Evolutionary conservation across 2,329 filamentous ascomycete genomes (phyloP).

Genomic region (Diaporthe eres): DNA sequence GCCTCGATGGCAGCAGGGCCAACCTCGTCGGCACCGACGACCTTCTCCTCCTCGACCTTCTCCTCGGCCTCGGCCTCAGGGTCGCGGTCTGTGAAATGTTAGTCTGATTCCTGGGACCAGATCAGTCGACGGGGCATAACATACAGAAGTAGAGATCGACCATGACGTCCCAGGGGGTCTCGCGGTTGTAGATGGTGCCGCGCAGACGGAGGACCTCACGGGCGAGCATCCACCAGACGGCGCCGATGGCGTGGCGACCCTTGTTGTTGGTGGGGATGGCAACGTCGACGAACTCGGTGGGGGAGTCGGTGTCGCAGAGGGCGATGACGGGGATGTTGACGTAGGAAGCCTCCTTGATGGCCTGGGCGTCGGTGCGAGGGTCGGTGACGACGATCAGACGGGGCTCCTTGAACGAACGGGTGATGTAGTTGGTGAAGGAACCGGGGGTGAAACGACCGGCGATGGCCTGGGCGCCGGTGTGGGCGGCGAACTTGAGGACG

Average conservation of each 20-base stretch:
- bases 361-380: conserved; percentile 99
- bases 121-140: conserved; percentile 49
- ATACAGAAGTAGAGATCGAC: conserved; percentile 99
- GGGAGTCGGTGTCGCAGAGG: conserved; percentile 98
- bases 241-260: conserved; percentile 98
- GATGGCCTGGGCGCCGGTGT: conserved; percentile 98
- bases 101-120: conserved; percentile 32
- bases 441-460: conserved; percentile 99
- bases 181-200: conserved; percentile 94
- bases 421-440: conserved; percentile 99
- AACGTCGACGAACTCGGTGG: conserved; percentile 99
- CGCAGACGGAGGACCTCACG: conserved; percentile 99
- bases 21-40: conserved; percentile 86
- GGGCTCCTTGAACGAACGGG: conserved; percentile 99
- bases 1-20: conserved; percentile 88
- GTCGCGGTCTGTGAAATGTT: conserved; percentile 80
- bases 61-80: conserved; percentile 99
- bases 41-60: conserved; percentile 95
- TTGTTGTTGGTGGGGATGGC: conserved; percentile 99
- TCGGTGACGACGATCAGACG: conserved; percentile 99
- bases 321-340: conserved; percentile 99
- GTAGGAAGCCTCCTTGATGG: conserved; percentile 99
- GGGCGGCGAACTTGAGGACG: conserved; percentile 98
- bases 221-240: conserved; percentile 99
- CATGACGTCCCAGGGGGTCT: conserved; percentile 99